Conservation (phyloP, 768 basidiomycete genomes). For the Suillus alpinus region DNA sequence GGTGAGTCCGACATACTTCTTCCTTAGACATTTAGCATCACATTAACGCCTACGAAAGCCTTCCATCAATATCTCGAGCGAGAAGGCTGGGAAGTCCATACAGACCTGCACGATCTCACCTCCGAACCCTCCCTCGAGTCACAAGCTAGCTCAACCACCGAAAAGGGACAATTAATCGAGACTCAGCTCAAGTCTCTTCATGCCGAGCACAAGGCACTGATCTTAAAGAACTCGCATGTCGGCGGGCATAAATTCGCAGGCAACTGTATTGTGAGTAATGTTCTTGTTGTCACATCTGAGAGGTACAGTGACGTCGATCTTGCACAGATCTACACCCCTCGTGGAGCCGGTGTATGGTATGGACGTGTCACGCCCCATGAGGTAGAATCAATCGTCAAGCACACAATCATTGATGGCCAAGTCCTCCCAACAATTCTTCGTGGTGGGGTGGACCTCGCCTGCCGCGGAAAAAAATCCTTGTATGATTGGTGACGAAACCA, state of each 20-base stretch:
- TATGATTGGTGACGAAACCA: conserved; percentile 60
- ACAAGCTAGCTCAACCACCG: conserved; percentile 37
- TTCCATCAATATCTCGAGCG: conserved; percentile 61
- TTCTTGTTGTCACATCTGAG: neutral
- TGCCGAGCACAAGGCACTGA: conserved; percentile 66
- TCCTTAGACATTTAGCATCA: neutral
- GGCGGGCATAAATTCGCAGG: conserved; percentile 94
- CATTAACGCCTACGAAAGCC: conserved; percentile 37
- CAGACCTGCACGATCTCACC: conserved; percentile 61
- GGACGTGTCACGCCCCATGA: conserved; percentile 91
- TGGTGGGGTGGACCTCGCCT: conserved; percentile 76
- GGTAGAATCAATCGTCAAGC: conserved; percentile 79
- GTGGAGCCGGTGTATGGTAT: conserved; percentile 88
- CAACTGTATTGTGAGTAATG: conserved; percentile 76
- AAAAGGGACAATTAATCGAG: conserved; percentile 43
- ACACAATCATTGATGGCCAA: conserved; percentile 83
- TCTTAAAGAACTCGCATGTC: conserved; percentile 85
- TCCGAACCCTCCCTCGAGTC: conserved; percentile 28
- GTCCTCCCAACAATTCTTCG: conserved; percentile 84
- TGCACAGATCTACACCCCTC: conserved; percentile 77
- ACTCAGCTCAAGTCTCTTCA: conserved; percentile 45
- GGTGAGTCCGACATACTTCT: conserved; percentile 37
- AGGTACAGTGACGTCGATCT: conserved; percentile 2
- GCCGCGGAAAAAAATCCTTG: conserved; percentile 64
- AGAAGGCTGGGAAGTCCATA: conserved; percentile 75